phyloP scores from a whole-genome alignment of 1,284 basidiomycete genomes.

The Heliocybe sulcata region DNA sequence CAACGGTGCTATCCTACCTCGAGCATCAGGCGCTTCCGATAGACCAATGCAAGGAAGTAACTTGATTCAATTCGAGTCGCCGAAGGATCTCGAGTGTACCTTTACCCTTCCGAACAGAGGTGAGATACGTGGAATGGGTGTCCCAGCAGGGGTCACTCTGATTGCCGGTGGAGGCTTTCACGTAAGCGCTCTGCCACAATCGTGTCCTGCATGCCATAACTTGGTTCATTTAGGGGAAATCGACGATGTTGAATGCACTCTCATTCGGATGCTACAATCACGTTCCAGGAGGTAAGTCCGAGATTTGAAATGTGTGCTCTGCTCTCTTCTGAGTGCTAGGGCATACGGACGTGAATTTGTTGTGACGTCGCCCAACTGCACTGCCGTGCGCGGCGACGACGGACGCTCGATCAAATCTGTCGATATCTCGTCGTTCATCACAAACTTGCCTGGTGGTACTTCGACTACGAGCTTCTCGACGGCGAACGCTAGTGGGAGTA shows the following conservation, averaged over 20 bases:
- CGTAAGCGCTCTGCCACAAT: constrained; percentile 4
- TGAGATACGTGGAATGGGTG: constrained; percentile 12
- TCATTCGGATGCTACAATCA: constrained; percentile 17
- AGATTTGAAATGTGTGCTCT: too few relatives aligned
- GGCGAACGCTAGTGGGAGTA: constrained; percentile 17
- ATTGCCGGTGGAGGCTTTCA: constrained; percentile 17
- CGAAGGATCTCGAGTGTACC: constrained; percentile 9
- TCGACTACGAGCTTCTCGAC: constrained; percentile 15
- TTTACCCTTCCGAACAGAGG: constrained; percentile 13
- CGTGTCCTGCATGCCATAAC: not conserved
- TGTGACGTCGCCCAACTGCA: constrained; percentile 10
- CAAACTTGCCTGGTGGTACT: constrained; percentile 10
- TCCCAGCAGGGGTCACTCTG: constrained; percentile 14
- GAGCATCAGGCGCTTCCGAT: constrained; percentile 14
- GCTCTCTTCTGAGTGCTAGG: too few relatives aligned
- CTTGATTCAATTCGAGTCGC: constrained; percentile 13
- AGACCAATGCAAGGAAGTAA: constrained; percentile 7
- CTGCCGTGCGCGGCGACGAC: constrained; percentile 15
- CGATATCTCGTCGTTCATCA: constrained; percentile 17
- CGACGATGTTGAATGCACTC: constrained; percentile 15
- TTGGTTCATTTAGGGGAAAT: constrained; percentile 12
- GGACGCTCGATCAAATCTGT: constrained; percentile 15
- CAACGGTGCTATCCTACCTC: constrained; percentile 15
- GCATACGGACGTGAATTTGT: constrained; percentile 17
- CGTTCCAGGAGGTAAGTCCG: constrained; percentile 12